Evolutionary conservation across 208 protist species (phyloP), one percentile per base, ranked within the genome.

Genomic region (Trypanosoma caninum): DNA sequence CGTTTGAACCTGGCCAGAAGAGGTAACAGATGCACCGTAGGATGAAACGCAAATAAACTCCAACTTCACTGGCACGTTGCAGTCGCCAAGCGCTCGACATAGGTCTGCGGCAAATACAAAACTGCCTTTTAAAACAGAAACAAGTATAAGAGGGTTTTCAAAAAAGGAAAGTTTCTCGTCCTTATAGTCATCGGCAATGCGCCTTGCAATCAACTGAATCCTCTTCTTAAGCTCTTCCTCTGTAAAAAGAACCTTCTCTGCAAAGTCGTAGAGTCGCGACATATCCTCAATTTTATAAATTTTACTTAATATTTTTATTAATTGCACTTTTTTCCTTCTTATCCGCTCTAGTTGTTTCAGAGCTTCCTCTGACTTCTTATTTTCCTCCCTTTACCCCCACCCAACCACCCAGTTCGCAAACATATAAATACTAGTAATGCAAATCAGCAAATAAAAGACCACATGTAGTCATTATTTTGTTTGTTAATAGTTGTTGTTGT

Each of bases 21-120:
- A 81, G 20, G 70, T 68, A 4, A 61, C 33, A 18, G 57, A 63
- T 4, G 30, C 35, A 41, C 75, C 77, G 72, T 96, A 94, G 5
- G 79, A 87, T 44, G 69, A 80, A n/a, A 80, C 75, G 62, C 86
- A 92, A 20, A 97, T 82, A 38, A 95, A 97, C 76, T 97, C 85
- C 59, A 95, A n/a, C 8, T 70, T 58, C 37, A 77, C 65, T 6
- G 88, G 85, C 5, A 97, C 81, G 11, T 82, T 82, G 45, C 74
- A 64, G 30, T 93, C 84, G 20, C 56, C 40, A 18, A 96, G 58
- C 14, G 65, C 69, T 25, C 90, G 82, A 13, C 64, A 45, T 18
- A 96, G 75, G 62, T 96, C 90, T 4, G 85, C 82, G 1, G 84
- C 81, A 69, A 96, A 94, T 28, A 91, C 71, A 58, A 89, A 77